phyloP scores from a whole-genome alignment of 2,329 filamentous ascomycete genomes.

The Coleophoma eucalyptorum region DNA sequence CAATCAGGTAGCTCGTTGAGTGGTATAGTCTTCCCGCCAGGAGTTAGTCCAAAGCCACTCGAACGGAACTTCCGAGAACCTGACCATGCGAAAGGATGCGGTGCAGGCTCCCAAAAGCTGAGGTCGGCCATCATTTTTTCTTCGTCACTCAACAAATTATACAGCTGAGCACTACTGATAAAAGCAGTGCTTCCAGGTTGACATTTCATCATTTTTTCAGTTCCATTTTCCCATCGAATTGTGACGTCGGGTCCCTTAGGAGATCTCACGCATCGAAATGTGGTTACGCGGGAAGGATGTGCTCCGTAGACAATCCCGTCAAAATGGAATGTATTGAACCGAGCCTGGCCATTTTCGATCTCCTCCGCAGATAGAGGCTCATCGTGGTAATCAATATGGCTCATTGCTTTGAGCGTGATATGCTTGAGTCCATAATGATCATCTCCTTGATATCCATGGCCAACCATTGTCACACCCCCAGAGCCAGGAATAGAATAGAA shows the following conservation, averaged over 20 bases:
- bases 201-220: neutral
- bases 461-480: neutral
- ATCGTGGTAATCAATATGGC: neutral
- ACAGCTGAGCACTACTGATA: neutral
- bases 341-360: neutral
- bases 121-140: neutral
- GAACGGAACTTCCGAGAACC: neutral
- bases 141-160: neutral
- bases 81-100: neutral
- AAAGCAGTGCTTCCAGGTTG: neutral
- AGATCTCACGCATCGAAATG: neutral
- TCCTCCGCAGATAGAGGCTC: neutral
- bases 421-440: neutral
- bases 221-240: neutral
- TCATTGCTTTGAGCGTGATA: neutral
- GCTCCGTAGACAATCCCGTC: neutral
- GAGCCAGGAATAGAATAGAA: neutral
- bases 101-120: neutral
- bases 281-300: neutral
- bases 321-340: neutral
- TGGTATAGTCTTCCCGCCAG: neutral
- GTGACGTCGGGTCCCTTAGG: neutral
- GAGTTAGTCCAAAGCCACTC: neutral
- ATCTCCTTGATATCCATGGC: neutral
- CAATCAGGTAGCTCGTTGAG: neutral